phyloP scores from a whole-genome alignment of 805 yeast genomes.

The Tetrapisispora namnaoensis region DNA sequence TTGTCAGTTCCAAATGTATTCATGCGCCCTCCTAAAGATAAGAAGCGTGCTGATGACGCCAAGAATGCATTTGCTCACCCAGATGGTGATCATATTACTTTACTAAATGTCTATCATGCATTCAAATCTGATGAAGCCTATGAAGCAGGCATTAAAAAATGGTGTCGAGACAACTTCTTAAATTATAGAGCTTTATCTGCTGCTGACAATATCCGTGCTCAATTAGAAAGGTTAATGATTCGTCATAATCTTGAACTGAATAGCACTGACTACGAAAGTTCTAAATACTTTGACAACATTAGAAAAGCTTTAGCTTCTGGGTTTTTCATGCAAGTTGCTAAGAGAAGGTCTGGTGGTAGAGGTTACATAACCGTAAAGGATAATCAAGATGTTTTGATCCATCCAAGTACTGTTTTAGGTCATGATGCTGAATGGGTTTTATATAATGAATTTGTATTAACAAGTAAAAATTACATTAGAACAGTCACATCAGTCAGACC shows the following conservation, averaged over 20 bases:
- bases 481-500: conserved; percentile 88
- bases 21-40: conserved; percentile 67
- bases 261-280: conserved; percentile 56
- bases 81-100: conserved; percentile 78
- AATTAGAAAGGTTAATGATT: conserved; percentile 72
- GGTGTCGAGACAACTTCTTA: conserved; percentile 69
- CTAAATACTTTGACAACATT: conserved; percentile 65
- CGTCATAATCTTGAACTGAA: conserved; percentile 63
- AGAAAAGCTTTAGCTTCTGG: conserved; percentile 86
- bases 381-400: conserved; percentile 89
- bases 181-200: conserved; percentile 56
- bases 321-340: conserved; percentile 97
- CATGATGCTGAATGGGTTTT: conserved; percentile 88
- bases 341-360: conserved; percentile 69
- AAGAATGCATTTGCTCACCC: conserved; percentile 67
- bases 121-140: conserved; percentile 68
- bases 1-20: conserved; percentile 76
- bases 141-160: conserved; percentile 48
- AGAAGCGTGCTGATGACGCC: conserved; percentile 64
- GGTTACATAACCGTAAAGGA: conserved; percentile 91
- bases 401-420: conserved; percentile 87
- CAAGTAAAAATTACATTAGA: conserved; percentile 87
- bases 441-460: conserved; percentile 90
- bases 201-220: conserved; percentile 65
- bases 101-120: conserved; percentile 67